These are phyloP conservation scores for Penicillium argentinense DNA, from an alignment of 495 filamentous ascomycete species.

Conservation along the genomic window DNA sequence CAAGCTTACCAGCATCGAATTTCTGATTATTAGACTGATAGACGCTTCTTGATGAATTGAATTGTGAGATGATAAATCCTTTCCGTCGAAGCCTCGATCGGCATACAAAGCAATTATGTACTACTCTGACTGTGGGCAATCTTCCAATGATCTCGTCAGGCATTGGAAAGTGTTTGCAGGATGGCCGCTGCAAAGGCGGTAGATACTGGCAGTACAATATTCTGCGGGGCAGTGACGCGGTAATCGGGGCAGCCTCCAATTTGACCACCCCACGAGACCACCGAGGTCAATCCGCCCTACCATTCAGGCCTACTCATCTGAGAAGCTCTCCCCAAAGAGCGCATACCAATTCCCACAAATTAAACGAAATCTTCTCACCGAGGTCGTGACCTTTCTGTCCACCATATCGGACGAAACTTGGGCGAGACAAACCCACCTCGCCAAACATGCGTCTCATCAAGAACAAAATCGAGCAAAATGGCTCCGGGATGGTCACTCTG, in stretches of 20 bases:
- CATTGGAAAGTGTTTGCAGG: neutral
- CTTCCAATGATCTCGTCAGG: too few species aligned
- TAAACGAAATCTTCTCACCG: neutral
- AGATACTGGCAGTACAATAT: neutral
- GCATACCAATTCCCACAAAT: too few species aligned
- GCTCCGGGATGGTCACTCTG: conserved; percentile 76
- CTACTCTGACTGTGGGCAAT: too few species aligned
- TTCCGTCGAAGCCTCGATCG: too few species aligned
- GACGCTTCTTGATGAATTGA: too few species aligned
- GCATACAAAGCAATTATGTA: too few species aligned
- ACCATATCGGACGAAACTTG: too few species aligned
- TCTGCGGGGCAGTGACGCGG: conserved; percentile 2
- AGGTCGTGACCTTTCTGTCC: neutral
- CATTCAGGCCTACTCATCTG: too few species aligned
- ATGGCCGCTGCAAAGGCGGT: neutral
- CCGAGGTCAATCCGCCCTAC: too few species aligned
- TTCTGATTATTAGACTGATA: too few species aligned
- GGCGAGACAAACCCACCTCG: neutral
- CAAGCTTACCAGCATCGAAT: neutral
- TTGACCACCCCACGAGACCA: neutral
- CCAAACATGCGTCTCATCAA: conserved; percentile 66
- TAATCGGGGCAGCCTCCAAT: neutral
- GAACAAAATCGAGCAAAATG: conserved; percentile 70
- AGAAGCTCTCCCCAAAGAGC: too few species aligned
- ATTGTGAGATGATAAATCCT: too few species aligned